phyloP scores from a whole-genome alignment of 805 yeast species.

The Candida ipomoeae region DNA sequence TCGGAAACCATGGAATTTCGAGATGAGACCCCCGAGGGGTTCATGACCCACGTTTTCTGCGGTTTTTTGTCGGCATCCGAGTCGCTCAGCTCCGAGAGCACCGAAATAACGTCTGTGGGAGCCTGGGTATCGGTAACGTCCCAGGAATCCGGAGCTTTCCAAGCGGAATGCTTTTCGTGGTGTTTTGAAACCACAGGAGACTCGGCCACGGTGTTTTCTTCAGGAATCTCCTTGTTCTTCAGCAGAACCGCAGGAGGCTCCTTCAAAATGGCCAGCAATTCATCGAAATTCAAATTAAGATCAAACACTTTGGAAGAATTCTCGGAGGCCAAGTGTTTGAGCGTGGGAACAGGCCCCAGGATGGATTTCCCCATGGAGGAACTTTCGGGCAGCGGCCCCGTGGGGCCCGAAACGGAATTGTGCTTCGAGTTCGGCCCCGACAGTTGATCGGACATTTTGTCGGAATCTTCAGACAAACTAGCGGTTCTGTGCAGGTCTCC shows the following conservation, averaged over 20 bases:
- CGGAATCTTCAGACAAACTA: constrained; percentile 13
- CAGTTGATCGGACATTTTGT: constrained; percentile 10
- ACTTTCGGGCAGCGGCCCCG: constrained; percentile 6
- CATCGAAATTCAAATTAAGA: constrained; percentile 46
- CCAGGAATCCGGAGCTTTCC: constrained; percentile 50
- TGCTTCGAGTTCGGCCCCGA: constrained; percentile 10
- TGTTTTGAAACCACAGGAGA: constrained; percentile 9
- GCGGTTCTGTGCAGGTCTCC: constrained; percentile 12
- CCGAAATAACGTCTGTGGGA: constrained; percentile 3
- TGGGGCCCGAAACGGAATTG: constrained; percentile 14
- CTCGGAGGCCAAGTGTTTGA: neutral
- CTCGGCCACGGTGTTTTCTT: constrained; percentile 1
- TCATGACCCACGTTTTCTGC: neutral
- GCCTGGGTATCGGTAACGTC: constrained; percentile 33
- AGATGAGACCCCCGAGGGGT: neutral
- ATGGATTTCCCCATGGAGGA: neutral
- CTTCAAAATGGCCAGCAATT: constrained; percentile 50
- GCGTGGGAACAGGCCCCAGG: neutral
- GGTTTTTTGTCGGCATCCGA: constrained; percentile 6
- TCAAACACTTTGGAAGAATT: constrained; percentile 22
- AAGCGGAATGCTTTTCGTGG: constrained; percentile 18
- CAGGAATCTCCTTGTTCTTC: constrained; percentile 1
- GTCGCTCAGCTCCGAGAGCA: constrained; percentile 12
- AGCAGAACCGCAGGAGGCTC: constrained; percentile 11
- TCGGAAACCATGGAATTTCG: neutral